Conservation (phyloP, 306 rosid genomes). For the Begonia fuchsioides region DNA sequence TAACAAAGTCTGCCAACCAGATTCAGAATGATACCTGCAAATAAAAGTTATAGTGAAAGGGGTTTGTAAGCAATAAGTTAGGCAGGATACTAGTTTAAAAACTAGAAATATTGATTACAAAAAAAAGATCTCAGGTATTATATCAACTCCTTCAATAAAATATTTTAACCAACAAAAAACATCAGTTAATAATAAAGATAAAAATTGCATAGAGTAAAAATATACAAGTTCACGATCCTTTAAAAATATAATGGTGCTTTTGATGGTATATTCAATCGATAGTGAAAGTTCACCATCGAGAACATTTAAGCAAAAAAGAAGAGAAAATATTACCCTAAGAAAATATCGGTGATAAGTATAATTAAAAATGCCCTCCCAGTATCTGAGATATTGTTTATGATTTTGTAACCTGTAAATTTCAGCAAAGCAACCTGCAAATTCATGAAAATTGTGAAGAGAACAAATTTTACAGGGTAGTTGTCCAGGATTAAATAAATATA, state of each 20-base stretch:
- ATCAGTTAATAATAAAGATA: no score
- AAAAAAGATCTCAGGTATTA: no score
- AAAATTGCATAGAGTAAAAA: background rate
- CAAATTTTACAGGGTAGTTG: no score
- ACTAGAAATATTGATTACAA: no score
- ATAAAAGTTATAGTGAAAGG: background rate
- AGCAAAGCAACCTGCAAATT: conserved; percentile 89
- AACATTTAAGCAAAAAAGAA: conserved; percentile 1
- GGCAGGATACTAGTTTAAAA: no score
- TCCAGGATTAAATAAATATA: no score
- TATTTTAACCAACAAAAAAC: no score
- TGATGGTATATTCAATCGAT: background rate
- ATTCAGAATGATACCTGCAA: conserved; percentile 96
- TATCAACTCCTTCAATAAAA: no score
- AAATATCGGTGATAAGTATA: conserved; percentile 76
- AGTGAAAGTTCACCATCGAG: background rate
- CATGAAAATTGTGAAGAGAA: conserved; percentile 7
- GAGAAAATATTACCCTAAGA: conserved; percentile 67
- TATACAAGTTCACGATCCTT: background rate
- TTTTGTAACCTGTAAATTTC: conserved; percentile 91
- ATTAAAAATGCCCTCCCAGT: conserved; percentile 92
- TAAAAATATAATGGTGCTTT: no score
- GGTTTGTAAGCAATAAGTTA: no score
- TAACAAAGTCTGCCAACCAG: conserved; percentile 87
- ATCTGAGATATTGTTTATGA: conserved; percentile 77